A percentile compares a stretch with the other conserved stretches of the same genome.
Conservation (phyloP, 345 rosid species). For the Gossypium ekmanianum region DNA sequence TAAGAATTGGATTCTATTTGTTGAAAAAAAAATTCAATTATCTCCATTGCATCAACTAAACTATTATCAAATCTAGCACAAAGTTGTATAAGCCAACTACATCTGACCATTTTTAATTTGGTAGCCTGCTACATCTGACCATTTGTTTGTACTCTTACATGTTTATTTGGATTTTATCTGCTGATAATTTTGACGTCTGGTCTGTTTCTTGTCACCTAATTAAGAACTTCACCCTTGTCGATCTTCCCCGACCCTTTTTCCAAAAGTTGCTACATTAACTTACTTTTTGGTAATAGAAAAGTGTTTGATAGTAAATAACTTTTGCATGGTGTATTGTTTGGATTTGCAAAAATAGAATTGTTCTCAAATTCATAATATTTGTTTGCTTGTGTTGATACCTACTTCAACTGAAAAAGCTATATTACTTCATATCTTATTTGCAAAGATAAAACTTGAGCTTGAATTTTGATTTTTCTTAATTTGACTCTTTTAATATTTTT, state of each 20-base stretch:
- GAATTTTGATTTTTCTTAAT: too few relatives aligned
- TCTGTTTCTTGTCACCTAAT: not conserved
- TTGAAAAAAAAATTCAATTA: not conserved
- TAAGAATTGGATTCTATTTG: not conserved
- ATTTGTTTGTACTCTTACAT: conserved; percentile 17
- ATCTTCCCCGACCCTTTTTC: not conserved
- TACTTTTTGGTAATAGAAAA: not conserved
- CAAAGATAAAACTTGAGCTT: too few relatives aligned
- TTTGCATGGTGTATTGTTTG: not conserved
- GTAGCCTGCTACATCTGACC: too few relatives aligned
- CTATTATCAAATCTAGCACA: too few relatives aligned
- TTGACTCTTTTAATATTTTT: too few relatives aligned
- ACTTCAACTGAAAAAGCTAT: not conserved
- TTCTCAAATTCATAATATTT: not conserved
- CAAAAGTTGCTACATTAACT: not conserved
- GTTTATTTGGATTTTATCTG: conserved; percentile 15
- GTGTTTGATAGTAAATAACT: too few relatives aligned
- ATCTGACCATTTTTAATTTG: too few relatives aligned
- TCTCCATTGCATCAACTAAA: too few relatives aligned
- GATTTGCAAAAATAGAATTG: not conserved
- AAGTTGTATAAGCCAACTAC: not conserved
- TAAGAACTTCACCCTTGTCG: not conserved
- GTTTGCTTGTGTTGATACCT: not conserved
- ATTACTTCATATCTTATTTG: not conserved
- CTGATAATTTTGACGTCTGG: not conserved